These are phyloP conservation scores for Fusarium circinatum DNA, from an alignment of 2,329 filamentous ascomycete genomes.

Conservation along the genomic window DNA sequence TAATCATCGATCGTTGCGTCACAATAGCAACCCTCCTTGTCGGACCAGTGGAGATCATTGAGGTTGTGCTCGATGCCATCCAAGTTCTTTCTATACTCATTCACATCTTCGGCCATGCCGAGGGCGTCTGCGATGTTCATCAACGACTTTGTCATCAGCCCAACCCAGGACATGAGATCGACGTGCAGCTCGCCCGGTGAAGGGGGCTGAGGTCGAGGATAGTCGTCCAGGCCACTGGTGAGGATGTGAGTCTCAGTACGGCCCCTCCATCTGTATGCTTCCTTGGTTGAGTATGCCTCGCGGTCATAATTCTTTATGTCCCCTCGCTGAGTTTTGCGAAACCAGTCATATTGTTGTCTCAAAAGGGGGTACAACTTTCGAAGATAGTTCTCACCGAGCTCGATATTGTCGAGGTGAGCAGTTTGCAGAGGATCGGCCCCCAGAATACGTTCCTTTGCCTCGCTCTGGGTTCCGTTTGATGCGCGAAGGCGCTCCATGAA, in stretches of 20 bases:
- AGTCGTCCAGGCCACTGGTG: conserved; percentile 95
- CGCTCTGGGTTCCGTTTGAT: conserved; percentile 58
- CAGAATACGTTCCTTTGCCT: conserved; percentile 56
- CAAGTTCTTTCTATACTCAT: conserved; percentile 76
- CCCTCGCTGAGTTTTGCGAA: conserved; percentile 88
- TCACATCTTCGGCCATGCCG: conserved; percentile 79
- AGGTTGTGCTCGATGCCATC: conserved; percentile 86
- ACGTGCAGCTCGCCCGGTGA: conserved; percentile 96
- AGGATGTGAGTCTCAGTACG: conserved; percentile 87
- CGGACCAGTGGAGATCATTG: conserved; percentile 92
- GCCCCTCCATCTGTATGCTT: conserved; percentile 95
- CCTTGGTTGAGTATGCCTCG: conserved; percentile 85
- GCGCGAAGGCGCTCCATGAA: conserved; percentile 82
- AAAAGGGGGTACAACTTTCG: conserved; percentile 85
- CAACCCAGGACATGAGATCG: conserved; percentile 95
- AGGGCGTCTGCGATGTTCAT: conserved; percentile 81
- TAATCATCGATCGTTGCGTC: conserved; percentile 96
- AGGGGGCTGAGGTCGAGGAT: conserved; percentile 91
- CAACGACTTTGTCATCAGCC: conserved; percentile 92
- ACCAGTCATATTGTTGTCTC: conserved; percentile 93
- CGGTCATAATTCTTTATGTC: conserved; percentile 93
- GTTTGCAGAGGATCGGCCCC: conserved; percentile 64
- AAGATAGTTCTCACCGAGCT: conserved; percentile 76
- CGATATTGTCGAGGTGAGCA: conserved; percentile 73
- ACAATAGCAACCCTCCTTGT: conserved; percentile 84